Percentiles rank a stretch among this genome's conserved stretches.
Evolutionary conservation across 2,329 filamentous ascomycete species (phyloP).

Genomic region (Pseudogymnoascus sp.): DNA sequence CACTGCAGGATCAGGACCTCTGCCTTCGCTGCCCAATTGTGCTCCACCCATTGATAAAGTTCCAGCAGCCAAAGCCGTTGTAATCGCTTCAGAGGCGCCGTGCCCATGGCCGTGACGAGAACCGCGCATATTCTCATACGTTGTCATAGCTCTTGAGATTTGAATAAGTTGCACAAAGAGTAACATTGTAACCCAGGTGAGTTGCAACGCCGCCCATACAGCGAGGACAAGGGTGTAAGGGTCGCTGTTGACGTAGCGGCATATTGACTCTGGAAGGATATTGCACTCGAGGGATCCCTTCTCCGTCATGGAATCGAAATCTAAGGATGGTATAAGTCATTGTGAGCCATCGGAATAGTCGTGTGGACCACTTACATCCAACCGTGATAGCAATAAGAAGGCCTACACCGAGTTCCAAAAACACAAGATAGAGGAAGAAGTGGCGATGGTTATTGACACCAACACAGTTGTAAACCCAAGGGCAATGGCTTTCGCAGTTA

Average conservation of each 20-base stretch:
- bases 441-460: slow-evolving; percentile 94
- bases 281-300: slow-evolving; percentile 54
- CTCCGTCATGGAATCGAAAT: slow-evolving; percentile 52
- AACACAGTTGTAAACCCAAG: slow-evolving; percentile 96
- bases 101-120: slow-evolving; percentile 51
- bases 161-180: slow-evolving; percentile 90
- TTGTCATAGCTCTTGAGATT: slow-evolving; percentile 86
- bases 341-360: slow-evolving; percentile 21
- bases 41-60: slow-evolving; percentile 56
- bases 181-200: slow-evolving; percentile 96
- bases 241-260: slow-evolving; percentile 69
- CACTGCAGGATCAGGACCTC: slow-evolving; percentile 50
- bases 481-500: slow-evolving; percentile 64
- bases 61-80: slow-evolving; percentile 67
- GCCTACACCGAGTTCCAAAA: slow-evolving; percentile 65
- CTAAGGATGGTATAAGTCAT: slow-evolving; percentile 30
- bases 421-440: slow-evolving; percentile 84
- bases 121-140: slow-evolving; percentile 91
- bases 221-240: slow-evolving; percentile 73
- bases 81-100: slow-evolving; percentile 49
- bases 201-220: slow-evolving; percentile 73
- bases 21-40: slow-evolving; percentile 58
- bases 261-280: slow-evolving; percentile 65
- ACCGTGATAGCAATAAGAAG: slow-evolving; percentile 64
- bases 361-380: slow-evolving; percentile 48